Conservation (phyloP, 805 yeast genomes). For the Saturnispora ahearnii region DNA sequence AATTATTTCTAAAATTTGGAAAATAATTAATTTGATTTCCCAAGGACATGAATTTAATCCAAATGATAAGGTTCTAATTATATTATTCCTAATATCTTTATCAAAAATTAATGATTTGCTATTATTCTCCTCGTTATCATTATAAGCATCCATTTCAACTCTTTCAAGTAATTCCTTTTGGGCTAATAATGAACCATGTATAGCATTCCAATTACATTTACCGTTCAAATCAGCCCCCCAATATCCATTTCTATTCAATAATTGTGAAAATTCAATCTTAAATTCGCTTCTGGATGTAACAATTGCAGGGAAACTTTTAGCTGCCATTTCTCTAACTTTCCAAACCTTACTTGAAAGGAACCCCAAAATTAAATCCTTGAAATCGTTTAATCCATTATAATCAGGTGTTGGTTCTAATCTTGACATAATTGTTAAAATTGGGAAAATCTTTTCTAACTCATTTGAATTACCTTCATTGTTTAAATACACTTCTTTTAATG, state of each 20-base stretch:
- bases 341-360: constrained; percentile 52
- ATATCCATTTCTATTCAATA: constrained; percentile 8
- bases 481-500: constrained; percentile 26
- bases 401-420: constrained; percentile 56
- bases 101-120: background rate
- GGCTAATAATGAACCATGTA: constrained; percentile 56
- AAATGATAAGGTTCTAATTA: constrained; percentile 15
- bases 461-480: constrained; percentile 23
- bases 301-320: constrained; percentile 54
- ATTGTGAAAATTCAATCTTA: constrained; percentile 19
- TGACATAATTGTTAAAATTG: constrained; percentile 65
- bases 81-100: background rate
- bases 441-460: constrained; percentile 51
- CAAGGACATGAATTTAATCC: constrained; percentile 14
- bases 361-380: constrained; percentile 37
- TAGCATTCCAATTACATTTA: constrained; percentile 31
- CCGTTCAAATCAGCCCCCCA: background rate
- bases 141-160: background rate
- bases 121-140: background rate
- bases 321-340: constrained; percentile 86
- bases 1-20: constrained; percentile 14
- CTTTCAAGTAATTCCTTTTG: constrained; percentile 27
- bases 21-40: constrained; percentile 18
- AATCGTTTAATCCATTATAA: constrained; percentile 42
- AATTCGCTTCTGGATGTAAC: constrained; percentile 27